Conservation (phyloP, 1,139 yeast species). For the Suhomyces chickasaworum region DNA sequence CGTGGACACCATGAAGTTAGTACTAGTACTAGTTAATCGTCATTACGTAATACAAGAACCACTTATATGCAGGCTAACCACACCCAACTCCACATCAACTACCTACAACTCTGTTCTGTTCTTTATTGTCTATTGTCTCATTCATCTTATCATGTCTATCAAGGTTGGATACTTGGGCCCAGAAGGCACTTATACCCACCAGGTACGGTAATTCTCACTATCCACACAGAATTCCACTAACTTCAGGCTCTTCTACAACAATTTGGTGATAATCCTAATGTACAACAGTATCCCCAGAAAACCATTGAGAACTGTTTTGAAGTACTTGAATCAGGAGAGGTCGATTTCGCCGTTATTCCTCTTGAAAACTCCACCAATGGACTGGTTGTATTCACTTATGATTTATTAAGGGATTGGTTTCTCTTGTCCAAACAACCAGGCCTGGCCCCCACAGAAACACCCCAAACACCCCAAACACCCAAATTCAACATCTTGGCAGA, state of each 20-base stretch:
- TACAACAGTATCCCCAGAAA: constrained; percentile 55
- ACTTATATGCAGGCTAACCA: too few relatives aligned
- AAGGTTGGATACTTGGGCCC: constrained; percentile 84
- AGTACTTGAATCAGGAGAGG: constrained; percentile 44
- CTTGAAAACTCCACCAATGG: constrained; percentile 95
- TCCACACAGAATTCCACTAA: constrained; percentile 11
- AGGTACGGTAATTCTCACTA: constrained; percentile 47
- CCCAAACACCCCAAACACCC: constrained; percentile 16
- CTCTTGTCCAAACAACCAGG: constrained; percentile 16
- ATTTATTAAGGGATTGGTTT: constrained; percentile 71
- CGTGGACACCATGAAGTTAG: too few relatives aligned
- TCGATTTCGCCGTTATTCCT: constrained; percentile 82
- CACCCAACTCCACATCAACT: too few relatives aligned
- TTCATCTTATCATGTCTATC: constrained; percentile 10
- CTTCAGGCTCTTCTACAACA: constrained; percentile 68
- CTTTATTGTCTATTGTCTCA: too few relatives aligned
- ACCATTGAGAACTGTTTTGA: constrained; percentile 69
- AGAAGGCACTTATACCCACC: constrained; percentile 87
- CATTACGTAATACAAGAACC: too few relatives aligned
- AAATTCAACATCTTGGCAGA: constrained; percentile 65
- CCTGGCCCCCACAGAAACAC: not conserved
- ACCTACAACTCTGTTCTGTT: too few relatives aligned
- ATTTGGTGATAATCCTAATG: not conserved
- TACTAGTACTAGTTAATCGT: too few relatives aligned
- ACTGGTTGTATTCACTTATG: constrained; percentile 83